Evolutionary conservation across 352 stramenopile species (phyloP), one percentile per base, ranked within the genome.

Genomic region (Globisporangium middletonii): DNA sequence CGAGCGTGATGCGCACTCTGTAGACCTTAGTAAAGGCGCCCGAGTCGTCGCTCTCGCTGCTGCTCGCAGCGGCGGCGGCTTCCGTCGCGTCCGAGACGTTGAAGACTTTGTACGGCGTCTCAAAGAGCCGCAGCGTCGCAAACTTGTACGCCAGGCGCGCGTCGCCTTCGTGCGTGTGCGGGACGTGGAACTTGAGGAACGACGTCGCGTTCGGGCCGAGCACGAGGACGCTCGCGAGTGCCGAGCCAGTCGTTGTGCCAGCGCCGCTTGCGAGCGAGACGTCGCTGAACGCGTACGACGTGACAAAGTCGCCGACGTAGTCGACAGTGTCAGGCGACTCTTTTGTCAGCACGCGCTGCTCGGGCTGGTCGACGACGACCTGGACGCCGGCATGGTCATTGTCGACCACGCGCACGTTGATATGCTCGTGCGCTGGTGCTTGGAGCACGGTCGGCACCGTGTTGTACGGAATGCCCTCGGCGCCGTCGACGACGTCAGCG

Each of bases 171-270:
- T 86, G 77, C 1, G 78, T 54, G 15, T 64, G 67, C 2, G 82
- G 77, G 2, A 92, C 12, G 33, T 90, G 77, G 33, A 90, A 89
- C 49, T 89, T 89, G 57, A 90, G 66, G n/a, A 72, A 79, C 12
- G 76, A 80, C 23, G 72, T 73, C 0, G 69, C 55, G 35, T 72
- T 72, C 0, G 66, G 61, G 4, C 68, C 72, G 18, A 88, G 74
- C 8, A 88, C 58, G 4, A 92, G 62, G 3, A 86, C 69, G 42
- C 70, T 83, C 8, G 53, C 53, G 1, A 88, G 64, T 0, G 63
- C 62, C 0, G 59, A 38, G 1, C 45, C 52, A 0, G 54, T 26
- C 48, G 54, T 35, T 19, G 28, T 37, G 2, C 6, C 33, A 4
- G 50, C 33, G 12, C 57, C n/a, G 47, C 35, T 1, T 59, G 58